phyloP scores from a whole-genome alignment of 2,329 filamentous ascomycete species.

The Zymoseptoria crescenta region DNA sequence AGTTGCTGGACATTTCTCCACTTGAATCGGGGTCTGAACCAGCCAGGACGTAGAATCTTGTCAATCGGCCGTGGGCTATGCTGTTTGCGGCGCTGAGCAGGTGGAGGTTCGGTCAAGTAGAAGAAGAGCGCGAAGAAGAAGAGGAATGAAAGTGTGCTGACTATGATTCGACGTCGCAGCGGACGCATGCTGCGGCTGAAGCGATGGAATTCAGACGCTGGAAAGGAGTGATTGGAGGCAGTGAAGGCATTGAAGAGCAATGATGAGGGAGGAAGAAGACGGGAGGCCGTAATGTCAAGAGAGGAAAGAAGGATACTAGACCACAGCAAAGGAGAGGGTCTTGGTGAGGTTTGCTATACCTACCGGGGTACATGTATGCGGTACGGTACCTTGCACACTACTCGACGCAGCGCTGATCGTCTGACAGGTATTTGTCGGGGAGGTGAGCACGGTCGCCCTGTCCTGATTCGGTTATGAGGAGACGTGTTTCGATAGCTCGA shows the following conservation, averaged over 20 bases:
- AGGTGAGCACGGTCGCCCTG: not conserved
- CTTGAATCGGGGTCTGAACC: slow-evolving; percentile 22
- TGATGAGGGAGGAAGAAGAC: not conserved
- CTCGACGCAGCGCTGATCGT: not conserved
- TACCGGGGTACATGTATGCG: not conserved
- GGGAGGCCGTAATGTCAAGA: not conserved
- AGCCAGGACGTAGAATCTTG: slow-evolving; percentile 18
- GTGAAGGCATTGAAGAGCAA: not conserved
- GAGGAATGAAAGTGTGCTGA: not conserved
- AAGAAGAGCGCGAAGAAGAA: not conserved
- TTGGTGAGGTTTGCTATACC: not conserved
- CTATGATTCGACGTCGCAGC: not conserved
- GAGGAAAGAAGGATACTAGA: not conserved
- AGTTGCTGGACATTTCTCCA: slow-evolving; percentile 26
- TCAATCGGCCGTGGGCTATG: slow-evolving; percentile 9
- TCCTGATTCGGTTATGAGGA: not conserved
- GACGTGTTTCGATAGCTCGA: not conserved
- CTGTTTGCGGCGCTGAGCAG: not conserved
- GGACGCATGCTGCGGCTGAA: not conserved
- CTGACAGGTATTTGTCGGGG: not conserved
- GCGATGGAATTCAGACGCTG: not conserved
- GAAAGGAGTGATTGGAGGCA: not conserved
- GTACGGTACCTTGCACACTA: not conserved
- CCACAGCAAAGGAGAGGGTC: not conserved
- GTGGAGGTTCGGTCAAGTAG: not conserved